These are phyloP conservation scores for Penicillium angulare DNA, from an alignment of 495 filamentous ascomycete genomes.

Conservation along the genomic window DNA sequence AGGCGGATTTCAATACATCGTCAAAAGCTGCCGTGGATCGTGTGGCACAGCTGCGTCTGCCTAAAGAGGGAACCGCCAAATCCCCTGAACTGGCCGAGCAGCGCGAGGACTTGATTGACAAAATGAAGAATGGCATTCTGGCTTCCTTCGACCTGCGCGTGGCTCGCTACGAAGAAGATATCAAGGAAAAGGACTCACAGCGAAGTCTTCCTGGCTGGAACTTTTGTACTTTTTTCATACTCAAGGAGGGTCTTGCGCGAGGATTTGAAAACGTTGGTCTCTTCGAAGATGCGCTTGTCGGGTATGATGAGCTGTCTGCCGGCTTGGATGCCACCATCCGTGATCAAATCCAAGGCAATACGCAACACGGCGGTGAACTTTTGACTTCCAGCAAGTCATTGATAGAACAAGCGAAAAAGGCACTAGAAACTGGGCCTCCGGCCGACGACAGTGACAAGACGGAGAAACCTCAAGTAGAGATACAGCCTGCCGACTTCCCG, in stretches of 20 bases:
- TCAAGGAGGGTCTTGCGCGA: slow-evolving; percentile 90
- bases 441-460: slow-evolving; percentile 14
- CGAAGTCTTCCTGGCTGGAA: slow-evolving; percentile 93
- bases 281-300: slow-evolving; percentile 89
- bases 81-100: slow-evolving; percentile 64
- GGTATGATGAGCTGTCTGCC: slow-evolving; percentile 87
- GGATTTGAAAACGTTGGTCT: slow-evolving; percentile 96
- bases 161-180: slow-evolving; percentile 94
- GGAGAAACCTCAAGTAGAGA: slow-evolving; percentile 26
- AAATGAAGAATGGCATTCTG: slow-evolving; percentile 83
- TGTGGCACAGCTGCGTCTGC: slow-evolving; percentile 79
- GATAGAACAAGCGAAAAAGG: slow-evolving; percentile 53
- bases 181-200: slow-evolving; percentile 88
- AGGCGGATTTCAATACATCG: slow-evolving; percentile 85
- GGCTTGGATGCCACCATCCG: slow-evolving; percentile 79
- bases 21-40: slow-evolving; percentile 76
- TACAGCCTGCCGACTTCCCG: slow-evolving; percentile 45
- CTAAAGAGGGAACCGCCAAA: slow-evolving; percentile 49
- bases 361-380: slow-evolving; percentile 64
- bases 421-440: slow-evolving; percentile 24
- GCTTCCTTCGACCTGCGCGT: slow-evolving; percentile 89
- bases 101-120: slow-evolving; percentile 82
- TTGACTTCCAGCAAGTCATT: slow-evolving; percentile 69
- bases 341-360: slow-evolving; percentile 60
- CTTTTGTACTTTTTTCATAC: slow-evolving; percentile 96